phyloP scores from a whole-genome alignment of 2,329 filamentous ascomycete genomes.

The Pseudogymnoascus destructans region DNA sequence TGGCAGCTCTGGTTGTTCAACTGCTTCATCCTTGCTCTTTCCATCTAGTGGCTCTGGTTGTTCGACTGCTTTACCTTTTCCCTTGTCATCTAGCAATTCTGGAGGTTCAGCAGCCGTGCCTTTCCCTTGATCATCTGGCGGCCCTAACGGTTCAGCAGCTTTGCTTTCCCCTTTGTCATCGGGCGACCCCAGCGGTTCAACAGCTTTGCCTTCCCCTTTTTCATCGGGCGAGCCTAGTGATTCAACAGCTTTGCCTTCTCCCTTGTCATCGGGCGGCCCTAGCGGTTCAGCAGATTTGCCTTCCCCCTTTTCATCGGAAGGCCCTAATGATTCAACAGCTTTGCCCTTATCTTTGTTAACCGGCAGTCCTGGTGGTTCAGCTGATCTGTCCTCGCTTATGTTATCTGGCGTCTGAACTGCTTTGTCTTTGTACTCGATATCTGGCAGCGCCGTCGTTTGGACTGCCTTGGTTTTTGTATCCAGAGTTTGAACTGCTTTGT shows the following conservation, averaged over 20 bases:
- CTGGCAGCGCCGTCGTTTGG: background rate
- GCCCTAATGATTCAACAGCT: background rate
- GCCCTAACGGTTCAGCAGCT: background rate
- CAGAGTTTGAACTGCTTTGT: background rate
- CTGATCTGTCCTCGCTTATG: background rate
- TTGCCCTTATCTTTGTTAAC: background rate
- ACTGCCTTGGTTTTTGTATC: background rate
- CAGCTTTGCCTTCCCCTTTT: background rate
- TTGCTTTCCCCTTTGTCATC: background rate
- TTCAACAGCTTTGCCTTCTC: background rate
- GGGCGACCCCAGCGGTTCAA: background rate
- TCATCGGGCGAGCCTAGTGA: background rate
- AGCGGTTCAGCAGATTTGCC: background rate
- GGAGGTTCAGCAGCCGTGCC: background rate
- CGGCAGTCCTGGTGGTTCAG: background rate
- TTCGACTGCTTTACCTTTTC: background rate
- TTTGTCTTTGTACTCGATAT: background rate
- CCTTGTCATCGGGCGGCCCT: background rate
- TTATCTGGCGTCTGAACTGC: background rate
- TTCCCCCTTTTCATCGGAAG: background rate
- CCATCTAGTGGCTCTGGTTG: conserved; percentile 25
- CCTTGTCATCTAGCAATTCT: background rate
- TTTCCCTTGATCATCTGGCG: background rate
- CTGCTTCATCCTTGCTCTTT: background rate
- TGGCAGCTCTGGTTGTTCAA: conserved; percentile 24